These are phyloP conservation scores for Ceratocystis diversiconidia DNA, from an alignment of 2,329 filamentous ascomycete genomes.

Conservation along the genomic window DNA sequence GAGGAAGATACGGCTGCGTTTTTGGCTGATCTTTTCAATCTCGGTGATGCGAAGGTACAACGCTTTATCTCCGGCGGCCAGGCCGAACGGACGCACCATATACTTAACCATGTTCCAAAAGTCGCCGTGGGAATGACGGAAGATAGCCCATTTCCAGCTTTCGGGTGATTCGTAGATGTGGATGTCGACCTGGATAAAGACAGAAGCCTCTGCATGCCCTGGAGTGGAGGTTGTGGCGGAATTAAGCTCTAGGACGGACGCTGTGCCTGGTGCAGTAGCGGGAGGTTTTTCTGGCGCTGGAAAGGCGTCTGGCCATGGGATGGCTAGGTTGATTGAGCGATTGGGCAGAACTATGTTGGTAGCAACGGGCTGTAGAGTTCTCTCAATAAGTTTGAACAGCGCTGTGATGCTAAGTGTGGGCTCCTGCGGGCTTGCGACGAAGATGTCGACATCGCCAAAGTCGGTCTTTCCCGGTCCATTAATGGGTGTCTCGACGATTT, in stretches of 20 bases:
- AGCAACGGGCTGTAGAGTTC: constrained; percentile 12
- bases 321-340: constrained; percentile 33
- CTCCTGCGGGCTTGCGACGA: constrained; percentile 33
- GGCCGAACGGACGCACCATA: constrained; percentile 48
- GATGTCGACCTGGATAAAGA: constrained; percentile 53
- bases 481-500: constrained; percentile 43
- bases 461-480: constrained; percentile 55
- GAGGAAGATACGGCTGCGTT: constrained; percentile 44
- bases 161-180: constrained; percentile 34
- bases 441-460: constrained; percentile 61
- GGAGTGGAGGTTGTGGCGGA: background rate
- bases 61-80: constrained; percentile 49
- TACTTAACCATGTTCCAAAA: constrained; percentile 50
- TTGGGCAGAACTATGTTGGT: background rate
- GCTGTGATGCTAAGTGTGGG: background rate
- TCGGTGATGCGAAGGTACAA: constrained; percentile 53
- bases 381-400: background rate
- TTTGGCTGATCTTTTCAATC: constrained; percentile 46
- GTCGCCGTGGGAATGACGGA: constrained; percentile 61
- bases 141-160: constrained; percentile 46
- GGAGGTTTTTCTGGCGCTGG: background rate
- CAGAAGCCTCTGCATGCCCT: background rate
- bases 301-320: constrained; percentile 36
- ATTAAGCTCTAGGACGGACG: background rate
- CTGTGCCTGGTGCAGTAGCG: background rate